Conservation (phyloP, 257 asterid species). For the Solanum lignicaule region DNA sequence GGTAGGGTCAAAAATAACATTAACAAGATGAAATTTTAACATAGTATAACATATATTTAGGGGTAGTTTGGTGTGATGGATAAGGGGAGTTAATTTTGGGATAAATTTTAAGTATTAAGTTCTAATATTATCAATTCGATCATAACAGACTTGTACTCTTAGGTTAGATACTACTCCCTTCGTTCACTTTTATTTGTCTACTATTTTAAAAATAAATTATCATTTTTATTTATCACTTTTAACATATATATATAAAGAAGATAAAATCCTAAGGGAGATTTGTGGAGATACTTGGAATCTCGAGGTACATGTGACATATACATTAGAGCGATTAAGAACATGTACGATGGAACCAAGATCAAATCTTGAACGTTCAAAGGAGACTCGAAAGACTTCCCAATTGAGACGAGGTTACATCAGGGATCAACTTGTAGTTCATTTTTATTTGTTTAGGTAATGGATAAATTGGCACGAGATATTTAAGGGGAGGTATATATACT, state of each 20-base stretch:
- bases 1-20: not conserved
- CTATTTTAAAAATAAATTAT: too few species aligned
- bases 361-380: rapidly evolving
- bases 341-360: not conserved
- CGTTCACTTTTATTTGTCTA: too few species aligned
- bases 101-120: too few species aligned
- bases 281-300: not conserved
- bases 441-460: not conserved
- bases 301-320: not conserved
- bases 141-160: not conserved
- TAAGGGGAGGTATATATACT: not conserved
- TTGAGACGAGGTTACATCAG: not conserved
- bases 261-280: not conserved
- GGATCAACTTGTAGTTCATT: not conserved
- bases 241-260: too few species aligned
- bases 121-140: not conserved
- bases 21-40: not conserved
- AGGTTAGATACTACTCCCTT: too few species aligned
- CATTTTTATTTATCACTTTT: too few species aligned
- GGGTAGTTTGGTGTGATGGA: too few species aligned
- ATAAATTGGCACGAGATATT: not conserved
- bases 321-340: not conserved
- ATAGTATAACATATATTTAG: not conserved
- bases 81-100: too few species aligned
- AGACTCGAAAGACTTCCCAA: not conserved